Base-by-base conservation (phyloP, 371 early-diverging fungal species). In the Mycotypha africana region DNA sequence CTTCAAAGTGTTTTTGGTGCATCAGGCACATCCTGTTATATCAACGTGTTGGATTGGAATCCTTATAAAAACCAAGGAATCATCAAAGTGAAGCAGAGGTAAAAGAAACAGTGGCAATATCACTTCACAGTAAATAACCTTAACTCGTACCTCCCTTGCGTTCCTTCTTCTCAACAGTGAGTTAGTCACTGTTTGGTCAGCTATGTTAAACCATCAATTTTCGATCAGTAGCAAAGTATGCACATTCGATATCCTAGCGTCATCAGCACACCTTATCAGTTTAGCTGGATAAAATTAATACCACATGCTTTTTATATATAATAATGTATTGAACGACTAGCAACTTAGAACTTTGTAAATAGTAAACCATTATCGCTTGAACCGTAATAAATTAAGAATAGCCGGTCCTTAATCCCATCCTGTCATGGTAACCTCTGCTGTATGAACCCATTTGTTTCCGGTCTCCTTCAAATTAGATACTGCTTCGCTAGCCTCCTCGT, bases 1-100 rank as follows among this genome's bases (percentile, higher is more conserved):
- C 47, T 74, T 2, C 56, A 66, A 24, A 25, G 40, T 11, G 51
- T 48, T 5, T 69, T 68, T 52, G 75, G 75, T 2, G 45, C 60
- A n/a, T 49, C 60, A 5, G 69, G 75, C 8, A 49, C 60, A 6
- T 49, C 67, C 14, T 50, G 56, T 31, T 55, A 56, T 16, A 45
- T 74, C 4, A 69, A 68, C 21, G 52, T 74, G 1, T 55, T 74
- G 9, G 62, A 68, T 33, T 74, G 75, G 75, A 53, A 68, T 22
- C 60, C 57, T 16, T 38, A 52, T 9, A 39, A 36, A 1, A 56
- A 60, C 19, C 41, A 42, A 12, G 75, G 71, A 2, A 62, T 68
- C 35, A 58, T 74, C 19, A 63, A 67, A 45, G 56, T 68, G 0
- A 49, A 56, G 15, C 67, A 66, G 40, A 66, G 67, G 75, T 70